Conservation (phyloP, 176 grass and related monocot species). For the Rhynchospora breviuscula region DNA sequence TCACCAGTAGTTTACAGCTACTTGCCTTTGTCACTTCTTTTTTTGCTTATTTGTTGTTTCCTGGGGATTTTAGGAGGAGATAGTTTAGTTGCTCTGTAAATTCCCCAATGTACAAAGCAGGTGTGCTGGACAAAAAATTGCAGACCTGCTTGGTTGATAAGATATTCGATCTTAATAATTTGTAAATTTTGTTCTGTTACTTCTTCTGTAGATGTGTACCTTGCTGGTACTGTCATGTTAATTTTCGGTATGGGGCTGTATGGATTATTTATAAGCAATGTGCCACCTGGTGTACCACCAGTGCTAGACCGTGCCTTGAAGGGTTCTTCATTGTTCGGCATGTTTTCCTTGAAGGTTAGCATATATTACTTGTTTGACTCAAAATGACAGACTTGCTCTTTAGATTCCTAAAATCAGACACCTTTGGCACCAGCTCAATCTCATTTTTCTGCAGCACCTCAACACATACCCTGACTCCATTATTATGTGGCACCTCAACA, state of each 20-base stretch:
- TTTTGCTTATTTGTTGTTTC: neutral
- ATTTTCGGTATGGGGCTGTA: constrained; percentile 98
- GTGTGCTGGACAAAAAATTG: neutral
- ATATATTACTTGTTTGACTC: neutral
- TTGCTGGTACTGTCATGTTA: constrained; percentile 94
- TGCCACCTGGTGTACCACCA: constrained; percentile 39
- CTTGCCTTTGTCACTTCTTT: neutral
- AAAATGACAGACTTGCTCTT: neutral
- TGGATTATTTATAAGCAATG: constrained; percentile 91
- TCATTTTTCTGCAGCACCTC: neutral
- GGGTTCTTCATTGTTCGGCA: constrained; percentile 84
- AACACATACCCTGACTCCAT: neutral
- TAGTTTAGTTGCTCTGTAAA: neutral
- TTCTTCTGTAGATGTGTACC: constrained; percentile 74
- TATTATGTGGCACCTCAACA: neutral
- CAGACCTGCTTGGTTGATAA: neutral
- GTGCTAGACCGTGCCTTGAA: constrained; percentile 51
- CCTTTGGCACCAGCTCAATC: neutral
- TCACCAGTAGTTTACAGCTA: neutral
- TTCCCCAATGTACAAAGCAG: neutral
- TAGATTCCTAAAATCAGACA: neutral
- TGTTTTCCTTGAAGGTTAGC: constrained; percentile 93
- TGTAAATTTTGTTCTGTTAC: neutral
- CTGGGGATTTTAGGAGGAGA: neutral
- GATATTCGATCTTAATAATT: constrained; percentile 4